phyloP scores from a whole-genome alignment of 2,329 filamentous ascomycete species.

The Hypoxylon sp. region DNA sequence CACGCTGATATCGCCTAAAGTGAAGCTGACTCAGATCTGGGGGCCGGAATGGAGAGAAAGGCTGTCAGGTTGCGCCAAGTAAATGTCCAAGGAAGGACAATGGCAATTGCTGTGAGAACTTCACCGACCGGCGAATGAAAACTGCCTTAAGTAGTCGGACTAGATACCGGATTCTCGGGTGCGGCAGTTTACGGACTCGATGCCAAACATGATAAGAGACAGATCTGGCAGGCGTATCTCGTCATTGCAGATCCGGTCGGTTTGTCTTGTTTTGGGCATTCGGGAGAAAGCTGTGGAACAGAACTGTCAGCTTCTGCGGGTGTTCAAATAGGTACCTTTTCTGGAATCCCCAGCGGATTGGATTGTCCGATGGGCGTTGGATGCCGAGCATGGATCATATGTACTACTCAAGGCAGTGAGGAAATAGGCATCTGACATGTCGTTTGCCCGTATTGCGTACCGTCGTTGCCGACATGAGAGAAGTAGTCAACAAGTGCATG shows the following conservation, averaged over 20 bases:
- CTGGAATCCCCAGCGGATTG: constrained; percentile 10
- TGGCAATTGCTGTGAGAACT: constrained; percentile 15
- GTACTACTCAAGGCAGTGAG: constrained; percentile 9
- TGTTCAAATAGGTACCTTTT: background rate
- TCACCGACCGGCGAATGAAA: constrained; percentile 31
- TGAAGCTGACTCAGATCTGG: constrained; percentile 33
- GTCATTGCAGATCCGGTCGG: background rate
- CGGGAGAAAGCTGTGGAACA: constrained; percentile 18
- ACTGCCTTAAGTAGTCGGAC: too few relatives aligned
- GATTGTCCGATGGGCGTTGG: constrained; percentile 4
- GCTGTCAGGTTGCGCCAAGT: constrained; percentile 5
- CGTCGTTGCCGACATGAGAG: constrained; percentile 36
- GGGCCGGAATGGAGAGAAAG: background rate
- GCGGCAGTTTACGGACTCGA: constrained; percentile 19
- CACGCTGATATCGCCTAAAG: constrained; percentile 13
- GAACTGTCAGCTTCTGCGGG: constrained; percentile 7
- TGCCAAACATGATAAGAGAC: constrained; percentile 23
- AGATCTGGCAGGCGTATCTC: constrained; percentile 18
- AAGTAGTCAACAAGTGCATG: constrained; percentile 31
- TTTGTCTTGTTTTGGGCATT: constrained; percentile 9
- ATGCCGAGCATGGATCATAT: constrained; percentile 1
- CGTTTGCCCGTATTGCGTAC: constrained; percentile 18
- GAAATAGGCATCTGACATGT: constrained; percentile 24
- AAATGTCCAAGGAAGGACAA: constrained; percentile 6
- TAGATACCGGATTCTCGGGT: constrained; percentile 3